Evolutionary conservation across 2,329 filamentous ascomycete species (phyloP).

Genomic region (Ophiocordyceps sinensis): DNA sequence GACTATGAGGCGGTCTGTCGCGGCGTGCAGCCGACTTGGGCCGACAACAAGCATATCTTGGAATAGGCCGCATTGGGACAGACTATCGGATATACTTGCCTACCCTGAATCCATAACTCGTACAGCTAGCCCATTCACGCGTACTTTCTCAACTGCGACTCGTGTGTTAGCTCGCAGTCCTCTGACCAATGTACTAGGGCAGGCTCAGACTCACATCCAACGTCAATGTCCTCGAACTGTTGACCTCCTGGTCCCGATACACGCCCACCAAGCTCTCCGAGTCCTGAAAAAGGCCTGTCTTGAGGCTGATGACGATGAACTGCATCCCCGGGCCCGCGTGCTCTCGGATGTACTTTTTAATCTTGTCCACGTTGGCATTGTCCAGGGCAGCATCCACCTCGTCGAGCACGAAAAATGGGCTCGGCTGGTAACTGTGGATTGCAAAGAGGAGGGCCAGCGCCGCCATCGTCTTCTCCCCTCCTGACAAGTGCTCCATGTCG

Average conservation of each 20-base stretch:
- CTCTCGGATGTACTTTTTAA: slow-evolving; percentile 90
- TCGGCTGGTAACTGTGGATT: slow-evolving; percentile 90
- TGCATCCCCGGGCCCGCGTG: slow-evolving; percentile 96
- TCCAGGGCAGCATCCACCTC: slow-evolving; percentile 98
- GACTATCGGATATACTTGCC: too few species aligned
- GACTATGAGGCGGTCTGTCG: slow-evolving; percentile 70
- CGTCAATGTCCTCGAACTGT: slow-evolving; percentile 81
- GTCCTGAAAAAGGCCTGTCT: slow-evolving; percentile 89
- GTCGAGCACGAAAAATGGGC: slow-evolving; percentile 94
- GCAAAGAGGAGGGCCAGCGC: slow-evolving; percentile 92
- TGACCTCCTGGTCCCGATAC: slow-evolving; percentile 86
- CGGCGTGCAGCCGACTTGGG: slow-evolving; percentile 47
- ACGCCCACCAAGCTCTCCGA: slow-evolving; percentile 93
- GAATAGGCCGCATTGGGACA: neutral
- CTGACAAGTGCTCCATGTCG: slow-evolving; percentile 96
- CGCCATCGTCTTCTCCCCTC: slow-evolving; percentile 98
- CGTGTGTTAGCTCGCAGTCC: neutral
- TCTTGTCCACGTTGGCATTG: slow-evolving; percentile 90
- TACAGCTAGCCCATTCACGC: too few species aligned
- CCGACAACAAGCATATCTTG: slow-evolving; percentile 25
- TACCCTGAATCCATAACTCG: too few species aligned
- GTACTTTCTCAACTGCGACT: neutral
- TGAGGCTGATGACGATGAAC: slow-evolving; percentile 95
- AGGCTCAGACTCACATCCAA: slow-evolving; percentile 63
- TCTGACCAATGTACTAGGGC: neutral